A percentile compares a stretch with the other conserved stretches of the same genome.
phyloP scores from a whole-genome alignment of 108 stramenopile genomes.

The Cyclotella cryptica region DNA sequence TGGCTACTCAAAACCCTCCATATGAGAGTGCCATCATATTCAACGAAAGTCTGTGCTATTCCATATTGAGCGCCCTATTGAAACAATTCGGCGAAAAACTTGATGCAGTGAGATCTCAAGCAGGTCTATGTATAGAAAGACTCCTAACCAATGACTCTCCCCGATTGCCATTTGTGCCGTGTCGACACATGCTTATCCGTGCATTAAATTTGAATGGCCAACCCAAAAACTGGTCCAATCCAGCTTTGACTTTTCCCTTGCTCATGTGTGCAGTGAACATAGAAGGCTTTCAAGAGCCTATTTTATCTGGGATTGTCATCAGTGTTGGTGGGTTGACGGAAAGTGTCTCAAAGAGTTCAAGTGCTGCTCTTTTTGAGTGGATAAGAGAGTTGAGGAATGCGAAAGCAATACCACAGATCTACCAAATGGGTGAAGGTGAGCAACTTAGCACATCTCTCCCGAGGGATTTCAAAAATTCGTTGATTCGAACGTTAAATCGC shows the following conservation, averaged over 20 bases:
- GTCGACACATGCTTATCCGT: slow-evolving; percentile 39
- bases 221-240: slow-evolving; percentile 63
- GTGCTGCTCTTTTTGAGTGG: slow-evolving; percentile 81
- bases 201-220: slow-evolving; percentile 43
- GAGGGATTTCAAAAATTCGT: neutral
- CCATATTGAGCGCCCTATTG: slow-evolving; percentile 69
- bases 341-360: slow-evolving; percentile 83
- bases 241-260: slow-evolving; percentile 71
- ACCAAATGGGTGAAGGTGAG: slow-evolving; percentile 56
- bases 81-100: slow-evolving; percentile 95
- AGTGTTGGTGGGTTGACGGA: slow-evolving; percentile 96
- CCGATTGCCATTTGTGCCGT: slow-evolving; percentile 59
- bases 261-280: slow-evolving; percentile 74
- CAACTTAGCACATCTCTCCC: neutral
- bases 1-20: too few relatives aligned
- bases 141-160: slow-evolving; percentile 60
- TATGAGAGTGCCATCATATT: slow-evolving; percentile 19
- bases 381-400: slow-evolving; percentile 54
- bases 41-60: slow-evolving; percentile 47
- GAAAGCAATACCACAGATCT: slow-evolving; percentile 41
- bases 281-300: slow-evolving; percentile 69
- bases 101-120: slow-evolving; percentile 83
- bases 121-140: slow-evolving; percentile 79
- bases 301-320: slow-evolving; percentile 88
- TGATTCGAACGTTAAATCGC: slow-evolving; percentile 2